Evolutionary conservation across 495 filamentous ascomycete genomes (phyloP), one percentile per base, ranked within the genome.

Genomic region (Penicillium macrosclerotiorum): DNA sequence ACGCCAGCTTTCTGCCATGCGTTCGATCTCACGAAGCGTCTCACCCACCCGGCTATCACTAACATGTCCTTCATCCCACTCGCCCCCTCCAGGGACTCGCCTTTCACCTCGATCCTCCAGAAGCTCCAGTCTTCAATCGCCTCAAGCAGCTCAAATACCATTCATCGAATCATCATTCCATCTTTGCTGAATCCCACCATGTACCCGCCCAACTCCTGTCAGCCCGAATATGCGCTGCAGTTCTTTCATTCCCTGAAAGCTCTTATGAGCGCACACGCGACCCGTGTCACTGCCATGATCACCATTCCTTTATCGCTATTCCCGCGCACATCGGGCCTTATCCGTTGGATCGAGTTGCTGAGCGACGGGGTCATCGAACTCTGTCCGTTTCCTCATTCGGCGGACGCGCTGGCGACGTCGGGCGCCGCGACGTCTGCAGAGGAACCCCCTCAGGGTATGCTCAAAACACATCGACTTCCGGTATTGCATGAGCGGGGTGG

Each of bases 361-460:
- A 78, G 74, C 55, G 92, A 97, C 54, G 89, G 90, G 11, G 89
- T 96, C 11, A 64, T 97, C 12, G 90, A 96, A 67, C 75, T 98
- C 11, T 82, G 88, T 24, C 90, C 93, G 0, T 87, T 98, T 49
- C 86, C 87, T 34, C 80, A 88, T 47, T 79, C 71, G 11, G 73
- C 81, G 3, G 76, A 80, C 30, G 69, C 82, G 9, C 71, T 76
- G 37, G 74, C 79, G 7, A 71, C 73, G 8, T 75, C 69, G 1
- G 80, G 65, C 47, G 80, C 69, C 37, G 72, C 62, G 5, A 77
- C 72, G 25, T 55, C 72, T 4, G 67, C 71, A 6, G 86, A 90
- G 37, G 89, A 95, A 40, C 80, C 83, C 26, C 83, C 88, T 3
- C 92, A 96, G 54, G 93, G 93, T 0, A 77, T 97, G 68, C 60